Evolutionary conservation across 225 moss, liverwort and hornwort species (phyloP).

Genomic region (Rhytidiadelphus loreus): DNA sequence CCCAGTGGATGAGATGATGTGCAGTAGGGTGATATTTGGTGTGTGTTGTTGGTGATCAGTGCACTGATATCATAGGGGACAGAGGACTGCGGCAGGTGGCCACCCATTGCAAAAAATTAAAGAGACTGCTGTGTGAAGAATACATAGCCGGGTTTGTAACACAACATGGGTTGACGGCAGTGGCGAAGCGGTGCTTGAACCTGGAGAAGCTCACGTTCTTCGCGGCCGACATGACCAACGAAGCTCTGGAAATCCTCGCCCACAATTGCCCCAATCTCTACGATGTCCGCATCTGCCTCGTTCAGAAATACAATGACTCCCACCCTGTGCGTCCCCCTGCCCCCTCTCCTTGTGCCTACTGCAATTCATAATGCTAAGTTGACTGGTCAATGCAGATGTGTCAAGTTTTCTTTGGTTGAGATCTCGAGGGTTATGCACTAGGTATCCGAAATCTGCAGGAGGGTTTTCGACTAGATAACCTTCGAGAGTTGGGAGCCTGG

Average conservation of each 20-base stretch:
- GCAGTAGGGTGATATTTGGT: constrained; percentile 5
- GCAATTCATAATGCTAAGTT: background rate
- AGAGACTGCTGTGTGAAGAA: constrained; percentile 22
- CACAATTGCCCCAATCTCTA: constrained; percentile 32
- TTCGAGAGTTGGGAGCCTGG: background rate
- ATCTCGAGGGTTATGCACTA: background rate
- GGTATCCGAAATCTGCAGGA: background rate
- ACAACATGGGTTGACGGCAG: constrained; percentile 38
- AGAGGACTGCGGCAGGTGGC: constrained; percentile 40
- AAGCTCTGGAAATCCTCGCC: constrained; percentile 38
- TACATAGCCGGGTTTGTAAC: constrained; percentile 37
- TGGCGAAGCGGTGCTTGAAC: constrained; percentile 28
- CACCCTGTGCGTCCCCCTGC: constrained; percentile 25
- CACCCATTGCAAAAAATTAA: constrained; percentile 11
- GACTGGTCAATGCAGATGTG: background rate
- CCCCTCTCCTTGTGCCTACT: too few species aligned
- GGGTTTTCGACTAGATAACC: background rate
- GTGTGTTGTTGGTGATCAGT: constrained; percentile 26
- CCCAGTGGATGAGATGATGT: background rate
- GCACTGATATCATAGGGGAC: constrained; percentile 51
- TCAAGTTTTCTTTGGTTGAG: background rate
- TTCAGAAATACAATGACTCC: constrained; percentile 23
- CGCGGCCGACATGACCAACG: constrained; percentile 46
- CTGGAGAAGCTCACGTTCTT: constrained; percentile 32
- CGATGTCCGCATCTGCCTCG: constrained; percentile 53